These are phyloP conservation scores for Polytrichum commune DNA, from an alignment of 225 moss, liverwort and hornwort species.

Conservation along the genomic window DNA sequence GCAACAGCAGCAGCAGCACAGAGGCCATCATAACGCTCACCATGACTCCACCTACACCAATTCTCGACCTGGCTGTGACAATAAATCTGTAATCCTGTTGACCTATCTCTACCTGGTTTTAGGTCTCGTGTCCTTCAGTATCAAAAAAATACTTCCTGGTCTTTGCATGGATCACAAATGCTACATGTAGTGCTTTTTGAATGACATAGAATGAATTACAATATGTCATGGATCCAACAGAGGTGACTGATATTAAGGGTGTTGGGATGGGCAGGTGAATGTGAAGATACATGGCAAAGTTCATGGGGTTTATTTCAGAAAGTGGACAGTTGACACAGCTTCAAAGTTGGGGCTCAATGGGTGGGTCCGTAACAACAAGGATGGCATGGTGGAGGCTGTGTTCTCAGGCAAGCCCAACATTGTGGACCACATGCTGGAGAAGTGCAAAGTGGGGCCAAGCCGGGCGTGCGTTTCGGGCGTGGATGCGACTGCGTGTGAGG, in stretches of 20 bases:
- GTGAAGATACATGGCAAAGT: constrained; percentile 40
- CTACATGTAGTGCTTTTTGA: neutral
- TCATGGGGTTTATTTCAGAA: constrained; percentile 34
- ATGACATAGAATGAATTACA: neutral
- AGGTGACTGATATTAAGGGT: neutral
- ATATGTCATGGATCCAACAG: neutral
- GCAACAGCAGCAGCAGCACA: neutral
- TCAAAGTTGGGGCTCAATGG: constrained; percentile 33
- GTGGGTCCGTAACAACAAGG: constrained; percentile 45
- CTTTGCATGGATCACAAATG: neutral
- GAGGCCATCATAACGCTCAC: neutral
- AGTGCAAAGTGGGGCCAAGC: constrained; percentile 33
- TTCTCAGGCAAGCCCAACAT: constrained; percentile 29
- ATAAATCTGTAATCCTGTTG: neutral
- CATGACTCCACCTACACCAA: constrained; percentile 7
- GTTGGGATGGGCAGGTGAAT: constrained; percentile 27
- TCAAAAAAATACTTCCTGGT: neutral
- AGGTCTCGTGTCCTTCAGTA: neutral
- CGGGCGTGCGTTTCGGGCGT: constrained; percentile 24
- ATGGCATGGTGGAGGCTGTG: constrained; percentile 42
- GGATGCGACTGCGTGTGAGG: constrained; percentile 20
- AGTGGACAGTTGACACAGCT: constrained; percentile 35
- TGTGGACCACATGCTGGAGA: constrained; percentile 39
- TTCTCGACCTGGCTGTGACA: neutral
- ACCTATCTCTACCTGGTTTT: neutral